phyloP scores from a whole-genome alignment of 169 alveolate genomes.

The Plasmodium billcollinsi region DNA sequence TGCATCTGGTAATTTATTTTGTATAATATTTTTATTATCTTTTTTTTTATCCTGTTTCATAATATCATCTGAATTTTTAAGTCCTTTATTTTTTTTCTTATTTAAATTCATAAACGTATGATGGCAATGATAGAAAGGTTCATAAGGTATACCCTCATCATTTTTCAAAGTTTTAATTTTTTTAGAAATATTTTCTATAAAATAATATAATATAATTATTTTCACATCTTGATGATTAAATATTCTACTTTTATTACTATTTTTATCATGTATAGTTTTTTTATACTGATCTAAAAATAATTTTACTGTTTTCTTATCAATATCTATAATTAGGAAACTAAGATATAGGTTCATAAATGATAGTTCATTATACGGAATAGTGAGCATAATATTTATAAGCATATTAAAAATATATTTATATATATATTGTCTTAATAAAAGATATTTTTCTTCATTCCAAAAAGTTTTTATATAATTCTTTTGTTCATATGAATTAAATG shows the following conservation, averaged over 20 bases:
- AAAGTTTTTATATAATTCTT: conserved; percentile 24
- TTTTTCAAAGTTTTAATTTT: conserved; percentile 72
- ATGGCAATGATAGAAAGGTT: conserved; percentile 66
- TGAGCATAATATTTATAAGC: conserved; percentile 73
- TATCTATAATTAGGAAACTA: conserved; percentile 53
- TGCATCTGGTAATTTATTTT: conserved; percentile 6
- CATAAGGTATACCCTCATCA: conserved; percentile 57
- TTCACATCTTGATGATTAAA: conserved; percentile 76
- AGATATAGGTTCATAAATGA: conserved; percentile 49
- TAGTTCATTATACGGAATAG: conserved; percentile 70
- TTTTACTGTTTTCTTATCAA: conserved; percentile 61
- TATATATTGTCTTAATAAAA: conserved; percentile 42
- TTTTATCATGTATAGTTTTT: conserved; percentile 76
- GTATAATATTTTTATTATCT: conserved; percentile 12
- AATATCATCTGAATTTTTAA: conserved; percentile 12
- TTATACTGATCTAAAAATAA: conserved; percentile 68
- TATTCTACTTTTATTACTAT: conserved; percentile 76
- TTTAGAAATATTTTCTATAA: conserved; percentile 72
- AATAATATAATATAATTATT: conserved; percentile 69
- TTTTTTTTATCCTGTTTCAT: neutral
- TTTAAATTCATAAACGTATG: conserved; percentile 62
- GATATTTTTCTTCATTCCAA: conserved; percentile 62
- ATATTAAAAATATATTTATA: conserved; percentile 58
- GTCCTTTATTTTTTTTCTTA: conserved; percentile 58
- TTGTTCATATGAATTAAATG: conserved; percentile 45